Percentiles rank a stretch among this genome's conserved stretches.
These are phyloP conservation scores for Deuterostichococcus epilithicus DNA, from an alignment of 139 green algal species.

Conservation along the genomic window DNA sequence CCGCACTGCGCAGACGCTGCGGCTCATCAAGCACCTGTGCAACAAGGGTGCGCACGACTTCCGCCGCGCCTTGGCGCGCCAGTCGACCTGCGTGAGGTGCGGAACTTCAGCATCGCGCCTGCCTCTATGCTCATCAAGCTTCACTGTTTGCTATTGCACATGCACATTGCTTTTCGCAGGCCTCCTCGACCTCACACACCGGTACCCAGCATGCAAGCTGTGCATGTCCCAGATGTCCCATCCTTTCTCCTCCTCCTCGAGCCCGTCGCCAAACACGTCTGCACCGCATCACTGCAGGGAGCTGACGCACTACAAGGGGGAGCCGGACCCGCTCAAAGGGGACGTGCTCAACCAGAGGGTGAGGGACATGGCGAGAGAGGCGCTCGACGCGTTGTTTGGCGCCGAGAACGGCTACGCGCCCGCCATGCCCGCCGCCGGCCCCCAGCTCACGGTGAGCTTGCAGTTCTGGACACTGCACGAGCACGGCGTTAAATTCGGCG, in stretches of 20 bases:
- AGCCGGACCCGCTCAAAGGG: slow-evolving; percentile 61
- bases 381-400: slow-evolving; percentile 49
- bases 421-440: background rate
- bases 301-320: slow-evolving; percentile 46
- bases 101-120: slow-evolving; percentile 6
- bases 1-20: slow-evolving; percentile 50
- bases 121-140: background rate
- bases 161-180: background rate
- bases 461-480: background rate
- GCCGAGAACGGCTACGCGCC: slow-evolving; percentile 16
- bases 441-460: background rate
- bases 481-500: too few species aligned
- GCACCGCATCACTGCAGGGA: too few species aligned
- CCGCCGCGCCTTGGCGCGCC: slow-evolving; percentile 48
- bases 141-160: background rate
- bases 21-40: slow-evolving; percentile 64
- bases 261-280: background rate
- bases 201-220: background rate
- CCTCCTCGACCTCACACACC: background rate
- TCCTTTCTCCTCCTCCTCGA: background rate
- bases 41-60: slow-evolving; percentile 60
- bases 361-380: slow-evolving; percentile 54
- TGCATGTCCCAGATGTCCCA: background rate
- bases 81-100: slow-evolving; percentile 40
- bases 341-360: slow-evolving; percentile 56